Evolutionary conservation across 805 yeast genomes (phyloP), one percentile per base, ranked within the genome.

Genomic region (Metschnikowia matae): DNA sequence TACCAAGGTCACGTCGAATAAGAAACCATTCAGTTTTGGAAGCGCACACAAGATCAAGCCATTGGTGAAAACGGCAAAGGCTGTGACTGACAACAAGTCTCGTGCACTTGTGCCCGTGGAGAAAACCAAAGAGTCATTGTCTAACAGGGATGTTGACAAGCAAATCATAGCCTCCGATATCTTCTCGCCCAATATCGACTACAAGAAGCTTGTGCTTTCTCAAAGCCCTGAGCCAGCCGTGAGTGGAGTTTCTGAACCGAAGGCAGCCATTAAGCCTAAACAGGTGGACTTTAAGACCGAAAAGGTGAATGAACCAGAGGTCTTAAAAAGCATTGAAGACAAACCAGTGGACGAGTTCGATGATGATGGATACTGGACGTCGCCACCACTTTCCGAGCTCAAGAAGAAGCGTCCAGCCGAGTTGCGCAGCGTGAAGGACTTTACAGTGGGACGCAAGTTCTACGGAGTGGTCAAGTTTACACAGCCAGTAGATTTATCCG

Each of bases 281-380:
- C 70, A 63, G 44, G 71, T 70, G 14, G 63, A 73, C 11, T 71
- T 73, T 56, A 66, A 46, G n/a, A 51, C 54, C 14, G 57, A 54
- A 3, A 48, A 48, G 39, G 39, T 37, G 38, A 5, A 41, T 37
- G 32, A 50, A 31, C 14, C 40, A 39, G 38, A 50, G 40, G 38
- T 36, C 3, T 33, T 35, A 18, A 40, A 46, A 41, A 43, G 23
- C 26, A 64, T 63, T 14, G 60, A 62, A 31, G 55, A 56, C 6
- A 48, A 39, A 31, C 43, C 51, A 18, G 47, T 23, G 13, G 56
- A 72, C 40, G 71, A 78, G 40, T 74, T 75, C 29, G 81, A 85
- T 46, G 83, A 82, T 13, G 80, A 86, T 44, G 96, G 91, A 5
- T 94, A 91, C 69, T 94, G 94, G 88, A 85, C 84, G 48, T 80